Conservation (phyloP, 2,329 filamentous ascomycete genomes). For the Penicillium psychrosexuale region DNA sequence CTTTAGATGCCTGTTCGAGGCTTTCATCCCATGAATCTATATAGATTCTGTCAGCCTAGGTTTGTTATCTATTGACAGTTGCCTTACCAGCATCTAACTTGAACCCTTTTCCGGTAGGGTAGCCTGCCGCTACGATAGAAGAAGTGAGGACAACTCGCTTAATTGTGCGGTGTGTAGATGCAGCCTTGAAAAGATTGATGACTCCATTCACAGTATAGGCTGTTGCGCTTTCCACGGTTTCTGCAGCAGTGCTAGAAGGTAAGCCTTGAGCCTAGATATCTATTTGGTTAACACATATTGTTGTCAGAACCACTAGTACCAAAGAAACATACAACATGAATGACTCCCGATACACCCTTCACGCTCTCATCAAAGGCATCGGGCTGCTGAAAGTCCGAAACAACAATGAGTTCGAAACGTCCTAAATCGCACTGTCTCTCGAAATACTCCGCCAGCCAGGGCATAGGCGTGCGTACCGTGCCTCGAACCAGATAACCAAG, state of each 20-base stretch:
- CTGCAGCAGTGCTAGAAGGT: conserved; percentile 40
- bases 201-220: conserved; percentile 39
- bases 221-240: conserved; percentile 39
- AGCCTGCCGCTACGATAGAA: conserved; percentile 1
- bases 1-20: background rate
- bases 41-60: background rate
- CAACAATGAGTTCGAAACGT: conserved; percentile 38
- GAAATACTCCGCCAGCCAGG: conserved; percentile 38
- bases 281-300: background rate
- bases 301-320: background rate
- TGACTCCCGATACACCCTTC: conserved; percentile 34
- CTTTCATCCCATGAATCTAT: background rate
- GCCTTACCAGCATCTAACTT: conserved; percentile 7
- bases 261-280: background rate
- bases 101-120: conserved; percentile 4
- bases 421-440: conserved; percentile 25
- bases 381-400: conserved; percentile 39
- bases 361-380: conserved; percentile 43
- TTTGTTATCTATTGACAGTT: background rate
- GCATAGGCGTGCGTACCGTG: conserved; percentile 41
- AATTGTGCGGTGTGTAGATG: conserved; percentile 14
- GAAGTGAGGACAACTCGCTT: conserved; percentile 12
- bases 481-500: conserved; percentile 47
- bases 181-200: conserved; percentile 34
- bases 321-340: conserved; percentile 18